Base-by-base conservation (phyloP, 129 eudicot species). In the Oenanthe sinensis region DNA sequence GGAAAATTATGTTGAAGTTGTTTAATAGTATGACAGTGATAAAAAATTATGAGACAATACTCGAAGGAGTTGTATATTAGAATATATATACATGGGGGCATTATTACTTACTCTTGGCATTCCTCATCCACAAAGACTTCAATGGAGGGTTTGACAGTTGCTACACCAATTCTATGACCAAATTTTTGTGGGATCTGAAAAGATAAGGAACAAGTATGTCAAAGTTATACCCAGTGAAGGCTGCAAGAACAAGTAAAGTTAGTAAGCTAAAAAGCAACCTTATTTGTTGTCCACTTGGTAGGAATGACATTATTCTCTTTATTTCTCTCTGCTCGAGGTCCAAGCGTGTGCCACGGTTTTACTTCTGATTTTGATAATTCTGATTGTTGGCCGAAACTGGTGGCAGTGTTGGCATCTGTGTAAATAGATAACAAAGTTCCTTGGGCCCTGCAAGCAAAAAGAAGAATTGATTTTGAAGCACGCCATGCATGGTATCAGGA, bases 41-140 rank as follows among this genome's bases (percentile, higher is more conserved):
- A 0, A 8, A 30, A 28, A 24, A 30, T 65, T 3, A 13, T 24
- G 42, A 65, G 71, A 65, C 20, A 65, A n/a, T 65, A 30, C 71
- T 12, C 14, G 8, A 65, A 26, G 71, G 19, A 30, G 39, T 65
- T 60, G 19, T 65, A 71, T 71, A 40, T 42, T 44, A 24, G 0
- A 54, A 15, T 40, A 49, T 19, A 19, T 75, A 30, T 33, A 37
- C 52, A 30, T 26, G 24, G 62, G 33, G 43, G 26, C 77, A 13
- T 69, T 60, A 63, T 43, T 81, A 84, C 98, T 91, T 78, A 91
- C 97, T 78, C 88, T 28, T 79, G 30, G 50, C 91, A 88, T 83
- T 90, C 96, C 78, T 90, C 96, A 47, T 95, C 98, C 39, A 95
- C 98, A 78, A 91, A 95, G 82, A 95, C 91, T 81, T 95, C 94